Evolutionary conservation across 257 asterid species (phyloP).

Genomic region (Solanum clarkiae): DNA sequence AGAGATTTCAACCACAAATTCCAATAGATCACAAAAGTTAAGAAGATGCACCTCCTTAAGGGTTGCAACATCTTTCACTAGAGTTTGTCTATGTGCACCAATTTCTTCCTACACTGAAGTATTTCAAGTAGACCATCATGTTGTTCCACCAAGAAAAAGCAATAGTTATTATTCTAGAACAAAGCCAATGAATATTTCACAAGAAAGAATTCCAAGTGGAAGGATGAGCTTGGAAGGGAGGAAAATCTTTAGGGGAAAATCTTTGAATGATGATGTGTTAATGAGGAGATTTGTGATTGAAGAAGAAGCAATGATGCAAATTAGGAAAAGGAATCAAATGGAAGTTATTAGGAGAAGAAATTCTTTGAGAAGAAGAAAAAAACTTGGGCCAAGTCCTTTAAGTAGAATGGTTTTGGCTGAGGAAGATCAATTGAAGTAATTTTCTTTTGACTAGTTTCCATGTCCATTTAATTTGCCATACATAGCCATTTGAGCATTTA

Average conservation of each 20-base stretch:
- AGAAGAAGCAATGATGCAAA: constrained; percentile 80
- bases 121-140: constrained; percentile 44
- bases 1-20: constrained; percentile 14
- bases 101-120: constrained; percentile 67
- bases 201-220: constrained; percentile 50
- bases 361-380: constrained; percentile 39
- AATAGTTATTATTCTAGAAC: constrained; percentile 53
- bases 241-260: constrained; percentile 65
- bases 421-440: not conserved
- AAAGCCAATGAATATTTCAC: constrained; percentile 16
- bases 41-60: constrained; percentile 67
- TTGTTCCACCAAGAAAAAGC: constrained; percentile 59
- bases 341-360: constrained; percentile 69
- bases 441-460: not conserved
- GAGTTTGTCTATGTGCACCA: constrained; percentile 80
- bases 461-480: not conserved
- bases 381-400: constrained; percentile 78
- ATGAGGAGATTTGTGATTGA: constrained; percentile 85
- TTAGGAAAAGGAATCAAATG: constrained; percentile 72
- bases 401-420: constrained; percentile 65
- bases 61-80: constrained; percentile 62
- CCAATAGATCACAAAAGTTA: constrained; percentile 26
- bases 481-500: not conserved
- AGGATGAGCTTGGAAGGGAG: constrained; percentile 66
- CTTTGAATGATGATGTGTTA: constrained; percentile 66